These are phyloP conservation scores for Aspergillus saccharolyticus DNA, from an alignment of 495 filamentous ascomycete species.

Conservation along the genomic window DNA sequence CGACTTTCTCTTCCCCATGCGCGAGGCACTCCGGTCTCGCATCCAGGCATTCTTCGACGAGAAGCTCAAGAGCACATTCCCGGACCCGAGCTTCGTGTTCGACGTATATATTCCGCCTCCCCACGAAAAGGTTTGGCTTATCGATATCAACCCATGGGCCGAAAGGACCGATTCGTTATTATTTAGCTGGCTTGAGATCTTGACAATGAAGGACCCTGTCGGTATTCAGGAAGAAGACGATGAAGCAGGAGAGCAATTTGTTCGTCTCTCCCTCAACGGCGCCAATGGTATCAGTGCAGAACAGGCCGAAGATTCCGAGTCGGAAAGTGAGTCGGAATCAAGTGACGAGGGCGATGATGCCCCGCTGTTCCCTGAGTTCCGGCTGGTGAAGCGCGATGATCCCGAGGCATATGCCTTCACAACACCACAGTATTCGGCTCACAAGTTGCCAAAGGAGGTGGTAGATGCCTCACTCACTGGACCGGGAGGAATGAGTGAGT, in stretches of 20 bases:
- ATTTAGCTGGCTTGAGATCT: constrained; percentile 85
- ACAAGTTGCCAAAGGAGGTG: constrained; percentile 91
- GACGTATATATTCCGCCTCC: constrained; percentile 85
- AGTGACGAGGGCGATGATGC: constrained; percentile 51
- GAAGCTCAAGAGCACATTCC: constrained; percentile 68
- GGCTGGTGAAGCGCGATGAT: constrained; percentile 76
- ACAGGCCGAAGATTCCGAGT: constrained; percentile 20
- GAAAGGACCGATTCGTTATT: constrained; percentile 80
- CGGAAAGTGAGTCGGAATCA: constrained; percentile 32
- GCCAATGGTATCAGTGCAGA: constrained; percentile 24
- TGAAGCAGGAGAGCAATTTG: constrained; percentile 29
- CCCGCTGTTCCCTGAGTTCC: constrained; percentile 66
- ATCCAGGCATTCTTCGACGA: constrained; percentile 71
- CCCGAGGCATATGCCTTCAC: constrained; percentile 81
- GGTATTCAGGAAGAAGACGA: constrained; percentile 32
- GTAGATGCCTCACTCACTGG: constrained; percentile 76
- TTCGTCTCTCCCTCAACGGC: constrained; percentile 37
- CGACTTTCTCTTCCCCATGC: constrained; percentile 68
- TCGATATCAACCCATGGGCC: constrained; percentile 97
- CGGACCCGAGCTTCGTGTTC: constrained; percentile 78
- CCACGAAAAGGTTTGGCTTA: constrained; percentile 70
- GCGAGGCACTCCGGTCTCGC: constrained; percentile 52
- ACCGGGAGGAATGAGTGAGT: constrained; percentile 72
- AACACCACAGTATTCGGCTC: constrained; percentile 85
- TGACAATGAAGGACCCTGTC: constrained; percentile 59